These are phyloP conservation scores for Cyclotella cryptica DNA, from an alignment of 108 stramenopile species.

Conservation along the genomic window DNA sequence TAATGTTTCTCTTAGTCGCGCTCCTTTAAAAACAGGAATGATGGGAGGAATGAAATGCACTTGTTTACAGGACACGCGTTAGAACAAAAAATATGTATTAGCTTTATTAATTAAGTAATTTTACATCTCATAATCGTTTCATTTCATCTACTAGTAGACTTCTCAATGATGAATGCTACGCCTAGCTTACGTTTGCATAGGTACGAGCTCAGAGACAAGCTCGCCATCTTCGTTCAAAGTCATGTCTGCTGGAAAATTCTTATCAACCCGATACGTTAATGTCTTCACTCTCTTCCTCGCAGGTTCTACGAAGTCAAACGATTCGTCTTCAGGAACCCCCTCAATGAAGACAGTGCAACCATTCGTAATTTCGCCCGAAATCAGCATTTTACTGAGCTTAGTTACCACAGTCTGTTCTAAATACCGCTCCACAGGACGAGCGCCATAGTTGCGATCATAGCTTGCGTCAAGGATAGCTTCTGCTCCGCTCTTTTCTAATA, in stretches of 20 bases:
- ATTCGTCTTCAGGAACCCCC: constrained; percentile 67
- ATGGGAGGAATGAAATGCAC: too few species aligned
- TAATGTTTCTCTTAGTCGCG: constrained; percentile 29
- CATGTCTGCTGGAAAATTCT: constrained; percentile 37
- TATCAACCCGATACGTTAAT: constrained; percentile 49
- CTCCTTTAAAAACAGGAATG: neutral
- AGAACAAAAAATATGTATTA: too few species aligned
- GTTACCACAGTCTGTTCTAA: constrained; percentile 83
- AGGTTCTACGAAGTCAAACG: constrained; percentile 60
- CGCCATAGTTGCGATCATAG: constrained; percentile 83
- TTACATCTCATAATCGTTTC: neutral
- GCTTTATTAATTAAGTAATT: neutral
- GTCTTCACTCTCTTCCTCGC: constrained; percentile 44
- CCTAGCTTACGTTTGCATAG: constrained; percentile 25
- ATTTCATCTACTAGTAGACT: neutral
- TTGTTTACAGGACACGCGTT: neutral
- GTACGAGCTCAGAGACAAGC: constrained; percentile 36
- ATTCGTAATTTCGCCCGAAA: constrained; percentile 70
- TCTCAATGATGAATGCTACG: neutral
- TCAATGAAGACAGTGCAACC: constrained; percentile 84
- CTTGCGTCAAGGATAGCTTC: constrained; percentile 80
- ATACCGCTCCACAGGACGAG: constrained; percentile 87
- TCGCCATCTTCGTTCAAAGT: constrained; percentile 58
- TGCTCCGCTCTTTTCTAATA: constrained; percentile 74
- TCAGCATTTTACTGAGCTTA: constrained; percentile 82